Evolutionary conservation across 1,284 basidiomycete genomes (phyloP).

Genomic region (Melampsora medusae): DNA sequence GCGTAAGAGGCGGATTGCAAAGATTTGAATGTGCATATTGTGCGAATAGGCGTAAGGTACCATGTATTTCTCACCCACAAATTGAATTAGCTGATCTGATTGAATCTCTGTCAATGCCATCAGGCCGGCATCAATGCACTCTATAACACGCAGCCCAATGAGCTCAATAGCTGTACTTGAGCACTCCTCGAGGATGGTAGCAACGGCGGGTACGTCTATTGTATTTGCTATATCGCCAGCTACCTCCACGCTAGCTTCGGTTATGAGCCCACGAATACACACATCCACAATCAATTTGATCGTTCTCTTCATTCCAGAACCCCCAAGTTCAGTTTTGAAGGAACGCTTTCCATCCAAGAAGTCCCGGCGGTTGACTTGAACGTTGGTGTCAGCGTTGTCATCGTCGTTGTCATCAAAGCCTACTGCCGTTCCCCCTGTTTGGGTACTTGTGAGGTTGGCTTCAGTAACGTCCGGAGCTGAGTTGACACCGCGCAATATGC

Average conservation of each 20-base stretch:
- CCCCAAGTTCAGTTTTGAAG: slow-evolving; percentile 26
- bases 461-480: slow-evolving; percentile 6
- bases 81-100: slow-evolving; percentile 35
- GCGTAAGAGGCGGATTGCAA: slow-evolving; percentile 23
- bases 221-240: not conserved
- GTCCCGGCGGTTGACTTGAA: not conserved
- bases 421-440: slow-evolving; percentile 18
- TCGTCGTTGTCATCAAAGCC: slow-evolving; percentile 41
- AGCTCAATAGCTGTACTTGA: slow-evolving; percentile 19
- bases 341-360: slow-evolving; percentile 9
- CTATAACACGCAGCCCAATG: slow-evolving; percentile 21
- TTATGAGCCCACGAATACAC: slow-evolving; percentile 23
- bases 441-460: slow-evolving; percentile 17
- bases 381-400: not conserved
- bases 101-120: slow-evolving; percentile 18
- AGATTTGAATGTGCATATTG: slow-evolving; percentile 27
- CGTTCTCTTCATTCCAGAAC: slow-evolving; percentile 19
- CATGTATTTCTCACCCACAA: slow-evolving; percentile 35
- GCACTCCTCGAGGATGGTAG: slow-evolving; percentile 18
- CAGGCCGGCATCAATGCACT: slow-evolving; percentile 21
- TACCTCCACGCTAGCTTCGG: not conserved
- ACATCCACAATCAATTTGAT: slow-evolving; percentile 9
- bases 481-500: slow-evolving; percentile 16
- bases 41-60: slow-evolving; percentile 40
- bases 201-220: not conserved